These are phyloP conservation scores for Acanthamoeba castellanii DNA, from an alignment of 208 protist species.

Conservation along the genomic window DNA sequence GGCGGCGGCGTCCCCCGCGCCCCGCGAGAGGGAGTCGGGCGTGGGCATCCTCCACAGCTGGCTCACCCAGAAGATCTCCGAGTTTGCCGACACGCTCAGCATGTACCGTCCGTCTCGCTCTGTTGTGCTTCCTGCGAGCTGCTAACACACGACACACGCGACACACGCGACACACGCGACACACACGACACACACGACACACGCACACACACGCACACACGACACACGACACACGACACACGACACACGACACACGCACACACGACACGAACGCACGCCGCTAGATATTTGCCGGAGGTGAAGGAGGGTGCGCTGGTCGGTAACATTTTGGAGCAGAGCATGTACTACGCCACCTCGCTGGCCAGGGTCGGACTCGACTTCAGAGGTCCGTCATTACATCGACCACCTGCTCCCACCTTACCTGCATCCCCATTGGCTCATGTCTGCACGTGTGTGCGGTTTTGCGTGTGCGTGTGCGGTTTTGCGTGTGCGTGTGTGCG, in stretches of 20 bases:
- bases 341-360: constrained; percentile 81
- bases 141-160: background rate
- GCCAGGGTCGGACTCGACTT: constrained; percentile 80
- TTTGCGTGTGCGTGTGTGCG: background rate
- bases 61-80: constrained; percentile 70
- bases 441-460: too few relatives aligned
- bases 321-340: constrained; percentile 76
- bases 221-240: too few relatives aligned
- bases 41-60: constrained; percentile 74
- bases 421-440: background rate
- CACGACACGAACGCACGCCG: too few relatives aligned
- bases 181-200: too few relatives aligned
- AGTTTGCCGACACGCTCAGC: constrained; percentile 68
- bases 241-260: too few relatives aligned
- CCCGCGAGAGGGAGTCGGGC: background rate
- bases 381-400: background rate
- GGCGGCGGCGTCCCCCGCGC: background rate
- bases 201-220: too few relatives aligned
- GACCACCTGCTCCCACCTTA: background rate
- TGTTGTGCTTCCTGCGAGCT: background rate
- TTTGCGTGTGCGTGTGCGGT: background rate
- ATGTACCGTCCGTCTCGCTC: background rate
- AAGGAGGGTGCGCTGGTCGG: constrained; percentile 5
- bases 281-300: constrained; percentile 35
- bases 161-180: too few relatives aligned